A percentile compares a stretch with the other conserved stretches of the same genome.
Evolutionary conservation across 2,329 filamentous ascomycete species (phyloP).

Genomic region (Aureobasidium sp.): DNA sequence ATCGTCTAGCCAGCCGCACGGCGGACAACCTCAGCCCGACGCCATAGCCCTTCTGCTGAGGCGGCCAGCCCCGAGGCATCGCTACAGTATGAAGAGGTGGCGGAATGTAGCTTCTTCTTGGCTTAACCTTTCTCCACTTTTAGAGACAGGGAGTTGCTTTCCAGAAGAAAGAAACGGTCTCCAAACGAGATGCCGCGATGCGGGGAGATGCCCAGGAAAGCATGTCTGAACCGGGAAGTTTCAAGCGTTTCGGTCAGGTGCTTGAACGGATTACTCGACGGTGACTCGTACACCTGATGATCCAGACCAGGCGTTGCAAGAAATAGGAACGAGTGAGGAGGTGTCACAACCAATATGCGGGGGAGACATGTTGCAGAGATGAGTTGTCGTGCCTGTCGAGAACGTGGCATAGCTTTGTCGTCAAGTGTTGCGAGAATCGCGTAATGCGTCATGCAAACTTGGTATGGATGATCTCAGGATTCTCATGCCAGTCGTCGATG

Average conservation of each 20-base stretch:
- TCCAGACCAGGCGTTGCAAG: slow-evolving; percentile 3
- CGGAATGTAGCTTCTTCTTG: slow-evolving; percentile 2
- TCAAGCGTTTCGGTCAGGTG: slow-evolving; percentile 14
- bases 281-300: slow-evolving; percentile 3
- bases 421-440: background rate
- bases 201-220: background rate
- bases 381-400: background rate
- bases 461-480: slow-evolving; percentile 96
- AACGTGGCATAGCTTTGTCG: slow-evolving; percentile 4
- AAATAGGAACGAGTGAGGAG: background rate
- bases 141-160: background rate
- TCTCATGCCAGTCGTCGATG: slow-evolving; percentile 99
- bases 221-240: background rate
- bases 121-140: background rate
- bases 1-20: slow-evolving; percentile 7
- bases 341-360: slow-evolving; percentile 6
- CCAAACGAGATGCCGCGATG: background rate
- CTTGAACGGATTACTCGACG: background rate
- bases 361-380: background rate
- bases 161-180: background rate
- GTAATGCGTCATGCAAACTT: slow-evolving; percentile 68
- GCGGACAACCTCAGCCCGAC: background rate
- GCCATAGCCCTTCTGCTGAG: background rate
- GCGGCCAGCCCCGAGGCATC: background rate
- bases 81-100: background rate